Evolutionary conservation across 257 asterid genomes (phyloP).

Genomic region (Salvia splendens): DNA sequence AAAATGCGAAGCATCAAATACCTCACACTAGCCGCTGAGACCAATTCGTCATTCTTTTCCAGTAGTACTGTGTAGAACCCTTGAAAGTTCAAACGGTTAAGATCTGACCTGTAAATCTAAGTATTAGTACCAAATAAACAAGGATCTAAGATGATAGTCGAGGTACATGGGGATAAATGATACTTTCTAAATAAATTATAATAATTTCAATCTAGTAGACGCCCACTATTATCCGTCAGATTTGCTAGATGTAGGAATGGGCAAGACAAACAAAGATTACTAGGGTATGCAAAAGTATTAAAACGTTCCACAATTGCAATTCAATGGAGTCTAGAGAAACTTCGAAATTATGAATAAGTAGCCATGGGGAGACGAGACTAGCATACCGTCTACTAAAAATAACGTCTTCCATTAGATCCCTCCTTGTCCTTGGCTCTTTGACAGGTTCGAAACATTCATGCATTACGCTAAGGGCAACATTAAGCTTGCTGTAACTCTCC

Average conservation of each 20-base stretch:
- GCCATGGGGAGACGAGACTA: neutral
- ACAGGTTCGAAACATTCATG: conserved; percentile 90
- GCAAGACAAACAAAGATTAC: neutral
- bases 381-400: conserved; percentile 70
- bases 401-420: conserved; percentile 86
- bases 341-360: neutral
- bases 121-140: neutral
- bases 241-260: neutral
- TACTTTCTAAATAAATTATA: neutral
- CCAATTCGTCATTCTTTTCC: conserved; percentile 72
- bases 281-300: neutral
- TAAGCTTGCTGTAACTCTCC: conserved; percentile 68
- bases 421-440: conserved; percentile 63
- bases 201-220: neutral
- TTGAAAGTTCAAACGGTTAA: conserved; percentile 73
- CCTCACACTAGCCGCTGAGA: conserved; percentile 83
- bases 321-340: neutral
- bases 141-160: neutral
- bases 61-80: conserved; percentile 83
- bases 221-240: conserved; percentile 11
- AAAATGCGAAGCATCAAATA: conserved; percentile 34
- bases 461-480: conserved; percentile 76
- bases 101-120: conserved; percentile 66
- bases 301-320: neutral
- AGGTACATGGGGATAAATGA: neutral